Conservation (phyloP, 108 stramenopile genomes). For the Pseudonitzschia multiseries region DNA sequence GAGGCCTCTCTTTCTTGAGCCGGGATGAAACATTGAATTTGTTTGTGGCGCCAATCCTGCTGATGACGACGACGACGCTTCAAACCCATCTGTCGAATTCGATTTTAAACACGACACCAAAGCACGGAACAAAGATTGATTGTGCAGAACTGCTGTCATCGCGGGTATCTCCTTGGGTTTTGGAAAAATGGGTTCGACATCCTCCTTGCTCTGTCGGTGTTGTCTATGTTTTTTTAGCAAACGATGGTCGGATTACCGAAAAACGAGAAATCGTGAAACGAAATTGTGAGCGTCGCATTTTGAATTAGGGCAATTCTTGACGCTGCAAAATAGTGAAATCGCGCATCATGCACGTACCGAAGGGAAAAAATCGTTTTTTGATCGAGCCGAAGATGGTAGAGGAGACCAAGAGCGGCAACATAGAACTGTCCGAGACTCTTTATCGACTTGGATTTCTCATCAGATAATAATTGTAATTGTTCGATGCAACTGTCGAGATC, state of each 20-base stretch:
- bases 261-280: constrained; percentile 22
- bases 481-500: constrained; percentile 35
- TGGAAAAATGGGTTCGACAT: constrained; percentile 19
- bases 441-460: constrained; percentile 17
- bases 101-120: constrained; percentile 42
- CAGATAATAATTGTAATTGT: constrained; percentile 18
- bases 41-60: background rate
- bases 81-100: constrained; percentile 13
- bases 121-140: constrained; percentile 40
- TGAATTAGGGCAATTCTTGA: background rate
- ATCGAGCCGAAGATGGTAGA: constrained; percentile 44
- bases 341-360: constrained; percentile 32
- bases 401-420: constrained; percentile 37
- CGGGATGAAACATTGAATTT: constrained; percentile 4
- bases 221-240: background rate
- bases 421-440: constrained; percentile 39
- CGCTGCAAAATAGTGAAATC: too few relatives aligned
- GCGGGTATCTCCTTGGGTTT: constrained; percentile 47
- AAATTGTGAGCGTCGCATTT: background rate
- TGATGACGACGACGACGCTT: constrained; percentile 1
- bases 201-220: constrained; percentile 13
- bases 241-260: background rate
- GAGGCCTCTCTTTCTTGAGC: constrained; percentile 25
- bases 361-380: constrained; percentile 31
- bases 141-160: constrained; percentile 43